phyloP scores from a whole-genome alignment of 2,329 filamentous ascomycete species.

The Ceratocystis diversiconidia region DNA sequence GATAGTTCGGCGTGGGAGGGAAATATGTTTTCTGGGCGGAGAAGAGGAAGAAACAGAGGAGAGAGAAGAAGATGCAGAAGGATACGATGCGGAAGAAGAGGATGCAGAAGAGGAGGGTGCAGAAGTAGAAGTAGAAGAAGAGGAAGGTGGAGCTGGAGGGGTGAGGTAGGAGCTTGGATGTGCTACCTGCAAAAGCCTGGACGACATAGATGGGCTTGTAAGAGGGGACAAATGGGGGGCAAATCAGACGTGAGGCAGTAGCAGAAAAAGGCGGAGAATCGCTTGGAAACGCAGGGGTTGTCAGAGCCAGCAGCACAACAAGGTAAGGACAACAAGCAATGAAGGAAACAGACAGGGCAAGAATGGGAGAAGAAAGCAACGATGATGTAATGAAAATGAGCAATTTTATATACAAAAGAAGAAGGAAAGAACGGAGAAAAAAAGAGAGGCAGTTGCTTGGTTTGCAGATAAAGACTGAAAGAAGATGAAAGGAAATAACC shows the following conservation, averaged over 20 bases:
- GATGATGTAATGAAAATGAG: background rate
- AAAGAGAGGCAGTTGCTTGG: background rate
- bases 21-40: constrained; percentile 27
- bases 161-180: background rate
- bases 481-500: background rate
- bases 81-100: no score
- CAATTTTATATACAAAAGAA: background rate
- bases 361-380: background rate
- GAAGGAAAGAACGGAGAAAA: background rate
- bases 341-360: background rate
- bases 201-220: background rate
- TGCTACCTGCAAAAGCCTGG: background rate
- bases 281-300: background rate
- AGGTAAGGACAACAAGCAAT: background rate
- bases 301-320: background rate
- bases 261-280: constrained; percentile 8
- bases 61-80: no score
- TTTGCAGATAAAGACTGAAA: background rate
- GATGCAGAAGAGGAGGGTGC: no score
- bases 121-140: background rate
- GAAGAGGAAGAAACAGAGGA: no score
- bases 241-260: background rate
- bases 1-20: constrained; percentile 2
- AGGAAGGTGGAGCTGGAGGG: background rate
- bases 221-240: constrained; percentile 1